phyloP scores from a whole-genome alignment of 495 filamentous ascomycete genomes.

The Chaetomium cochliodes region DNA sequence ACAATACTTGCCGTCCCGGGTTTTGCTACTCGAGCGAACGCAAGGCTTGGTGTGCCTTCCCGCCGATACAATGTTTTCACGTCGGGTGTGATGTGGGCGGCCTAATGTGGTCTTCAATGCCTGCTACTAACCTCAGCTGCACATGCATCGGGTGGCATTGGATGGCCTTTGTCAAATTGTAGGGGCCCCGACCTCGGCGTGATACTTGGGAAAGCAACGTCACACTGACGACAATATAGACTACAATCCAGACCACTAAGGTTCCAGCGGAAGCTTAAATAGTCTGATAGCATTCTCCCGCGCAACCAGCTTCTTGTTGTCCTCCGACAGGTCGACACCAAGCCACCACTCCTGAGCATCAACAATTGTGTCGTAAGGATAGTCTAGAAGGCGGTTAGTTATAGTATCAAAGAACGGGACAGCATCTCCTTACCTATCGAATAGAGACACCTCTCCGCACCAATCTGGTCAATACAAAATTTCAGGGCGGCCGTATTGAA shows the following conservation, averaged over 20 bases:
- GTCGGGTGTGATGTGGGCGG: too few species aligned
- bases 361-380: slow-evolving; percentile 46
- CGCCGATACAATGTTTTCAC: too few species aligned
- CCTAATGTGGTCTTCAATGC: too few species aligned
- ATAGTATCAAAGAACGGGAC: neutral
- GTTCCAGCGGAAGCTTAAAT: slow-evolving; percentile 48
- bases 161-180: too few species aligned
- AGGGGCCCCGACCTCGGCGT: too few species aligned
- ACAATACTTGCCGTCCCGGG: neutral
- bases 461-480: slow-evolving; percentile 47
- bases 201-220: too few species aligned
- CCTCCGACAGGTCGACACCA: slow-evolving; percentile 42
- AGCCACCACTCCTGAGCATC: slow-evolving; percentile 58
- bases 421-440: slow-evolving; percentile 37
- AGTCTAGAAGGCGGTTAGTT: slow-evolving; percentile 25
- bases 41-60: too few species aligned
- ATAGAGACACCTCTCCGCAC: slow-evolving; percentile 38
- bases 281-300: slow-evolving; percentile 55
- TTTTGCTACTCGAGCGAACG: neutral
- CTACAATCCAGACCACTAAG: neutral
- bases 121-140: too few species aligned
- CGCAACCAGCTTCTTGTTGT: slow-evolving; percentile 51
- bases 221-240: too few species aligned
- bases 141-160: too few species aligned
- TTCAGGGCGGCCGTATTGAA: slow-evolving; percentile 58